These are phyloP conservation scores for Neurospora terricola DNA, from an alignment of 495 filamentous ascomycete species.

Conservation along the genomic window DNA sequence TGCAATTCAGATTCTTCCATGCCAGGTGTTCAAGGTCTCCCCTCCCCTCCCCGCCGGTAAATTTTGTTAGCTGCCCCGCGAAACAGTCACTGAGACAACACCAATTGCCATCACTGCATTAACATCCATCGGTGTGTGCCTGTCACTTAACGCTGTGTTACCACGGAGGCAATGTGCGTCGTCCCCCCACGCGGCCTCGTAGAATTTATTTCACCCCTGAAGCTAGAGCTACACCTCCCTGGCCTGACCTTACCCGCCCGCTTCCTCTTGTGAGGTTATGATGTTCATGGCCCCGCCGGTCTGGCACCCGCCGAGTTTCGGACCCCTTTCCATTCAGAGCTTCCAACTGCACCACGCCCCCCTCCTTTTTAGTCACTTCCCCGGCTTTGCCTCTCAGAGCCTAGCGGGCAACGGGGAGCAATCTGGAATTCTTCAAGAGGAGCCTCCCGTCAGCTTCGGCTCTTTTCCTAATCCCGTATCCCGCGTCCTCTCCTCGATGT, in stretches of 20 bases:
- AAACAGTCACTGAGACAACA: background rate
- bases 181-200: background rate
- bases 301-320: background rate
- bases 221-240: background rate
- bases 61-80: background rate
- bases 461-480: background rate
- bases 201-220: background rate
- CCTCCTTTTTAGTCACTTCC: background rate
- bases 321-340: background rate
- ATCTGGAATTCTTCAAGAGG: background rate
- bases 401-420: background rate
- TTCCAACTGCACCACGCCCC: background rate
- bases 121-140: background rate
- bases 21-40: background rate
- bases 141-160: background rate
- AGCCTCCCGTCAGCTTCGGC: background rate
- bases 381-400: background rate
- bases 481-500: background rate
- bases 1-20: background rate
- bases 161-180: background rate
- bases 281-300: background rate
- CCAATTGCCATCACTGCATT: background rate
- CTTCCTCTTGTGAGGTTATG: background rate
- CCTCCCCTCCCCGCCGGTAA: background rate
- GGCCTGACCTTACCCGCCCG: background rate